A percentile compares a stretch with the other conserved stretches of the same genome.
These are phyloP conservation scores for Breynia disticha DNA, from an alignment of 441 rosid species.

Conservation along the genomic window DNA sequence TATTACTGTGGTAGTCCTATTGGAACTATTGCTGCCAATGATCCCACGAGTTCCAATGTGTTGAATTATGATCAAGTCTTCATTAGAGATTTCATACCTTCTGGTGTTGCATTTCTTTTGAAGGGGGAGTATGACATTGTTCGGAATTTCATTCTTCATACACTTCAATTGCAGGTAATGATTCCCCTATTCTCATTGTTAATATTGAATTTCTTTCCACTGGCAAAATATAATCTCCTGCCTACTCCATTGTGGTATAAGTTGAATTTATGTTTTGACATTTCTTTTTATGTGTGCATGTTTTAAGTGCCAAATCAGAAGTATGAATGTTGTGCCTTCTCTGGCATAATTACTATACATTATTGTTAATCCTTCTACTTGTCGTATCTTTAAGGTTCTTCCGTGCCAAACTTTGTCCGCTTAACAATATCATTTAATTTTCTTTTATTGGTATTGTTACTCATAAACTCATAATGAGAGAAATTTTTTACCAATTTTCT, in stretches of 20 bases:
- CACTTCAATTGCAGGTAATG: conserved; percentile 83
- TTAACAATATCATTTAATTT: no score
- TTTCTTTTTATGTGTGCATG: neutral
- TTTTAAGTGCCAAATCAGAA: neutral
- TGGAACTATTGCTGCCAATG: conserved; percentile 67
- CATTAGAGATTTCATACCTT: conserved; percentile 87
- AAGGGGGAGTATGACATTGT: conserved; percentile 92
- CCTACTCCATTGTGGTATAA: no score
- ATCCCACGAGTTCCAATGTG: conserved; percentile 58
- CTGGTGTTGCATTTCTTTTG: conserved; percentile 85
- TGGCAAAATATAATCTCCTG: no score
- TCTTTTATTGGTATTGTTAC: no score
- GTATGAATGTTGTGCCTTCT: neutral
- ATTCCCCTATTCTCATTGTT: no score
- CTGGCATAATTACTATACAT: neutral
- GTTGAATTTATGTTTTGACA: neutral
- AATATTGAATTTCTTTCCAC: no score
- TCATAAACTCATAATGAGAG: neutral
- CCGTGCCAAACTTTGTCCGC: no score
- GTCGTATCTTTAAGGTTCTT: neutral
- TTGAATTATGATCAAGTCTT: conserved; percentile 92
- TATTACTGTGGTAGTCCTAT: conserved; percentile 23
- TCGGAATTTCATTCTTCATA: conserved; percentile 85
- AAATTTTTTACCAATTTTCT: neutral
- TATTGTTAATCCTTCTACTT: neutral